phyloP scores from a whole-genome alignment of 73 alveolate species.

The Paramecium sexaurelia region DNA sequence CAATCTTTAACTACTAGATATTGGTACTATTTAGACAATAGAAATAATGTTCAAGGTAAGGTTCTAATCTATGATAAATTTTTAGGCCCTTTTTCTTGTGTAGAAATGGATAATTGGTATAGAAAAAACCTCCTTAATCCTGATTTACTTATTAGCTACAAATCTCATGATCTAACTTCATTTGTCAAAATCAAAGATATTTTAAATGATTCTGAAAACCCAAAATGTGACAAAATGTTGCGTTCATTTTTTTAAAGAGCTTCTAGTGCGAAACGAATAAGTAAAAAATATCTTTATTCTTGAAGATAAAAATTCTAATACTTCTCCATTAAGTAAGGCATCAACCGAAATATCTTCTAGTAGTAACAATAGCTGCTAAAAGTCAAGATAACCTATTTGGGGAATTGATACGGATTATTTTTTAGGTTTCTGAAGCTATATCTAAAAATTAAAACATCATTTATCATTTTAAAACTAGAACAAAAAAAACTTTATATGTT shows the following conservation, averaged over 20 bases:
- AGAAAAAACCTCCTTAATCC: constrained; percentile 37
- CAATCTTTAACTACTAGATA: constrained; percentile 31
- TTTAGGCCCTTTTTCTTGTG: constrained; percentile 50
- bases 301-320: neutral
- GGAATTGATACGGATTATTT: constrained; percentile 29
- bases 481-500: neutral
- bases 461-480: neutral
- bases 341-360: constrained; percentile 17
- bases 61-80: neutral
- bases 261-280: neutral
- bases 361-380: constrained; percentile 39
- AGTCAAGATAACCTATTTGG: constrained; percentile 39
- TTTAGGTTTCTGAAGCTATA: neutral
- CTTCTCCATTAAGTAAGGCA: constrained; percentile 7
- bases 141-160: neutral
- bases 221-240: neutral
- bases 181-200: constrained; percentile 17
- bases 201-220: neutral
- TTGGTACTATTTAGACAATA: constrained; percentile 51
- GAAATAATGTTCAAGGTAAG: constrained; percentile 31
- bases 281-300: neutral
- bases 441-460: neutral
- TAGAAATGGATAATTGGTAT: constrained; percentile 60
- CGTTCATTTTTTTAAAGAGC: neutral
- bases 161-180: constrained; percentile 35